Conservation (phyloP, 2,329 filamentous ascomycete species). For the Aureobasidium sp. region DNA sequence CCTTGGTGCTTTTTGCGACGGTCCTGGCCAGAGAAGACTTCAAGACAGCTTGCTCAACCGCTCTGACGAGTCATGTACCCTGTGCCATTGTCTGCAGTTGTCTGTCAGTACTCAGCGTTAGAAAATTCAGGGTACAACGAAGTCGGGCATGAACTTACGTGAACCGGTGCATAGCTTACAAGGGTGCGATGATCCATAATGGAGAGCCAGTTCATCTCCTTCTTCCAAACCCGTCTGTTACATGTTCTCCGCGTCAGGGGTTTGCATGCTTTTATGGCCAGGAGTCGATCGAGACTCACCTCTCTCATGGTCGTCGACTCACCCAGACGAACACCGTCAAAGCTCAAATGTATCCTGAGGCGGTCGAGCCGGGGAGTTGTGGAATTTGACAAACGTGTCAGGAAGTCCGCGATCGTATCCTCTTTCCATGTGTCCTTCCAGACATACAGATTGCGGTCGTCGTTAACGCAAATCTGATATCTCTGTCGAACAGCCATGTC, state of each 20-base stretch:
- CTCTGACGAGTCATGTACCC: conserved; percentile 11
- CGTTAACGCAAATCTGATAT: conserved; percentile 3
- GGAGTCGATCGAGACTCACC: not conserved
- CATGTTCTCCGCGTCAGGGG: not conserved
- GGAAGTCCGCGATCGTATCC: conserved; percentile 5
- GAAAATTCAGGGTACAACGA: not conserved
- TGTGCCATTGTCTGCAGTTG: not conserved
- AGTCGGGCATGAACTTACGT: not conserved
- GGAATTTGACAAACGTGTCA: not conserved
- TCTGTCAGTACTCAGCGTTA: not conserved
- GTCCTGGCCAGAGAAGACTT: not conserved
- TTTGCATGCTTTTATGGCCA: not conserved
- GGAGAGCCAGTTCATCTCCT: conserved; percentile 6
- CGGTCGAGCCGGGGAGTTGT: not conserved
- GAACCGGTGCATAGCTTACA: not conserved
- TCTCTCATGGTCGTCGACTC: conserved; percentile 5
- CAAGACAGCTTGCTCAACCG: not conserved
- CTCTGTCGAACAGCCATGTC: not conserved
- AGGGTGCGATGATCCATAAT: not conserved
- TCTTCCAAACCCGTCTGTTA: conserved; percentile 8
- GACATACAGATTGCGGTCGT: conserved; percentile 2
- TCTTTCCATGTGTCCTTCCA: conserved; percentile 8
- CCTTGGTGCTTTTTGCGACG: too few species aligned
- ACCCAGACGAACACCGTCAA: conserved; percentile 12
- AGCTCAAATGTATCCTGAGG: conserved; percentile 7